Base-by-base conservation (phyloP, 2,329 filamentous ascomycete genomes). In the Diaporthe ilicicola region DNA sequence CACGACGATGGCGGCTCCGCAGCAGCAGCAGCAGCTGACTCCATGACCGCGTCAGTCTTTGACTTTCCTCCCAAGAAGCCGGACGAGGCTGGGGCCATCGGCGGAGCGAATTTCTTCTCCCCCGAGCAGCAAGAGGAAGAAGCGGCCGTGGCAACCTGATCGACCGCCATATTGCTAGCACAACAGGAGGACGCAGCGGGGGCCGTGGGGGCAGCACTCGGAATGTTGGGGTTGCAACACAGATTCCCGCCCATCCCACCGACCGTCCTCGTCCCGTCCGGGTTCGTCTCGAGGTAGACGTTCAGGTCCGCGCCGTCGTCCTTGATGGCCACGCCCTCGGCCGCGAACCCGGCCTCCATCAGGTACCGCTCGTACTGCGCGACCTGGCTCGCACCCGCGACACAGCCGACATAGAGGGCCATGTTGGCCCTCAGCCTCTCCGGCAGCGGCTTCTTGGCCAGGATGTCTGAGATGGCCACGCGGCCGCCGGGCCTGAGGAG, bases 401-500 rank as follows among this genome's bases (percentile, higher is more conserved):
- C 82, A 72, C 90, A 92, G 0, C 89, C 89, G 2, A 90, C 86
- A 76, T 90, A 89, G 7, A 91, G 75, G 1, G 84, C 84, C 29
- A 89, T 80, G 73, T 85, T 81, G 1, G 80, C 78, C 59, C 79
- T 82, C n/a, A 91, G 76, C n/a, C 83, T 76, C 9, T 84, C 76
- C 0, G 88, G 80, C 1, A 91, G 78, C 10, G 79, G 75, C 75
- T 85, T 85, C 69, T 80, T 83, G 1, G 87, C 84, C 1, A 92
- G 79, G 13, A 91, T 90, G 75, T 92, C 90, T 1, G 84, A 87
- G 44, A 92, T 79, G 0, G 89, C 89, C 12, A 91, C 79, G 8
- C 89, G 79, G 0, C 90, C 90, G 4, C 87, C 86, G 0, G 86
- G 83, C 73, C 86, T 89, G 1, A 92, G 81, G 0, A 92, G 73